Evolutionary conservation across 73 alveolate species (phyloP).

Genomic region (Paramecium sexaurelia): DNA sequence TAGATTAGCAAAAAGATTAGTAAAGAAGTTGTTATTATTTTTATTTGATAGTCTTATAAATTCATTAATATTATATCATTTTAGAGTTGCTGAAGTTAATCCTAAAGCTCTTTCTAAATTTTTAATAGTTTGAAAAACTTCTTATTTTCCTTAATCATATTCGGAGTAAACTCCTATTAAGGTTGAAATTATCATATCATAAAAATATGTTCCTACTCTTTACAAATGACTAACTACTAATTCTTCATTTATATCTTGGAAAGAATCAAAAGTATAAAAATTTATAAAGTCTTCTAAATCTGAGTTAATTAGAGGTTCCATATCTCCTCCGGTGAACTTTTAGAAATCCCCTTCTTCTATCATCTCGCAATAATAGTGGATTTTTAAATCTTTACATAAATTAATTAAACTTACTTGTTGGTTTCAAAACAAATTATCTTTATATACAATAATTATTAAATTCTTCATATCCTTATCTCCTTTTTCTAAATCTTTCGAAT

Average conservation of each 20-base stretch:
- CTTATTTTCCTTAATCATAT: not conserved
- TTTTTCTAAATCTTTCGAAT: not conserved
- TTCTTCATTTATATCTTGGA: not conserved
- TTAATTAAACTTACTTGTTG: not conserved
- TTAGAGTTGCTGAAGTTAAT: not conserved
- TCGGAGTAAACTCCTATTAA: not conserved
- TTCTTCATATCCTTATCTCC: not conserved
- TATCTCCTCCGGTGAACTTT: not conserved
- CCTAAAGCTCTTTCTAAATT: not conserved
- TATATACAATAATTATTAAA: not conserved
- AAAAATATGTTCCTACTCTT: not conserved
- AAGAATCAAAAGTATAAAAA: not conserved
- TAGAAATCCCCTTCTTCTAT: not conserved
- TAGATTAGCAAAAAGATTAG: too few relatives aligned
- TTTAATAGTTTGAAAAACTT: not conserved
- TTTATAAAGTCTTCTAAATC: not conserved
- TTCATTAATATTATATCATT: not conserved
- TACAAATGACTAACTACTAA: not conserved
- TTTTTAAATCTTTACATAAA: not conserved
- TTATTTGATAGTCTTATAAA: constrained; percentile 45
- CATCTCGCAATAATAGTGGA: not conserved
- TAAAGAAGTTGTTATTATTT: constrained; percentile 32
- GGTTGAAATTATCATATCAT: not conserved
- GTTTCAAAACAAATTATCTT: not conserved
- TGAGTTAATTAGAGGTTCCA: not conserved